Conservation (phyloP, 2,329 filamentous ascomycete species). For the Penicillium sp. region DNA sequence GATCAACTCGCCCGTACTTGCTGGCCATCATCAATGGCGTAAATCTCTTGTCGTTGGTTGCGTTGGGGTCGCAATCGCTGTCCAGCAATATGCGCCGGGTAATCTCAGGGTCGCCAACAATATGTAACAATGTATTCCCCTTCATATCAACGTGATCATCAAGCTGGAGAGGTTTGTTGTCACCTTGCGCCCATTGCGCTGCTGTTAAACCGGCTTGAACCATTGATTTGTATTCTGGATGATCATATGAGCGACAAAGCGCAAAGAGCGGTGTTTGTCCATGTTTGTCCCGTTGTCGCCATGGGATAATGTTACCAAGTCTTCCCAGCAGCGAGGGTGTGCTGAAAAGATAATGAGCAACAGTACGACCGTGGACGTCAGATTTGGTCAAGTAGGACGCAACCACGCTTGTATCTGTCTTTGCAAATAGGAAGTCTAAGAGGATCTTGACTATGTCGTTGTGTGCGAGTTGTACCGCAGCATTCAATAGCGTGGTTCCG, state of each 20-base stretch:
- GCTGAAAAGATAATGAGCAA: constrained; percentile 95
- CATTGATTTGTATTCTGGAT: constrained; percentile 82
- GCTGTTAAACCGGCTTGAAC: constrained; percentile 75
- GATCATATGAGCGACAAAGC: constrained; percentile 91
- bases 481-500: constrained; percentile 82
- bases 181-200: constrained; percentile 71
- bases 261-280: constrained; percentile 98
- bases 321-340: constrained; percentile 74
- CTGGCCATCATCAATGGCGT: constrained; percentile 97
- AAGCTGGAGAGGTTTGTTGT: constrained; percentile 76
- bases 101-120: constrained; percentile 81
- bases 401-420: constrained; percentile 56
- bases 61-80: constrained; percentile 95
- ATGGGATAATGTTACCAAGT: constrained; percentile 76
- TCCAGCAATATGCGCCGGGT: constrained; percentile 72
- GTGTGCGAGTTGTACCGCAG: constrained; percentile 82
- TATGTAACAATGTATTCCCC: constrained; percentile 93
- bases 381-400: constrained; percentile 69
- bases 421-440: constrained; percentile 65
- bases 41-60: constrained; percentile 90
- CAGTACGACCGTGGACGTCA: constrained; percentile 81
- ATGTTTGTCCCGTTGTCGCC: constrained; percentile 90
- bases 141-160: constrained; percentile 91
- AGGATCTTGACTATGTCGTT: constrained; percentile 71
- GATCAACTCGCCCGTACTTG: constrained; percentile 93